Evolutionary conservation across 139 green algal species (phyloP).

Genomic region (Volvox africanus): DNA sequence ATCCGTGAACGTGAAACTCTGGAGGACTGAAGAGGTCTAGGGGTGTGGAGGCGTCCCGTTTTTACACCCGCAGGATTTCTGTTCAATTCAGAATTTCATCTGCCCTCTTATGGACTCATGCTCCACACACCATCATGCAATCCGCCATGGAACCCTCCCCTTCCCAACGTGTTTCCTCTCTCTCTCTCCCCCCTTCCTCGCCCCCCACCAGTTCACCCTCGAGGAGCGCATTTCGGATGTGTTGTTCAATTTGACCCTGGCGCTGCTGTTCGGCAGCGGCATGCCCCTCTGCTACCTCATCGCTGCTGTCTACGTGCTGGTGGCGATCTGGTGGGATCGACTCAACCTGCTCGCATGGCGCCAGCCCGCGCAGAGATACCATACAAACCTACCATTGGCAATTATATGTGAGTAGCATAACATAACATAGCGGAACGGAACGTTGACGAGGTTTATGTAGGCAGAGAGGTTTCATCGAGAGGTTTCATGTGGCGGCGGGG

Average conservation of each 20-base stretch:
- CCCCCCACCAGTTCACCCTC: constrained; percentile 53
- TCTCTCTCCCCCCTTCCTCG: neutral
- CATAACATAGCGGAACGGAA: no score
- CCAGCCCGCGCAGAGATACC: constrained; percentile 56
- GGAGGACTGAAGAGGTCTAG: no score
- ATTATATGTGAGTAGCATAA: constrained; percentile 54
- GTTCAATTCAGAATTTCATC: no score
- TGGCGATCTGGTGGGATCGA: constrained; percentile 48
- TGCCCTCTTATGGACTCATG: no score
- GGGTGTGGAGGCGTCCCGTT: no score
- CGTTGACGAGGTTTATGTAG: no score
- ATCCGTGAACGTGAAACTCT: neutral
- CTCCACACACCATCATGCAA: no score
- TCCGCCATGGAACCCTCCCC: neutral
- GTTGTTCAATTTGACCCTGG: constrained; percentile 63
- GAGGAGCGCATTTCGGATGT: constrained; percentile 58
- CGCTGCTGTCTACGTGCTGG: constrained; percentile 30
- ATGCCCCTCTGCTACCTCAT: constrained; percentile 62
- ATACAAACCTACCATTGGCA: constrained; percentile 43
- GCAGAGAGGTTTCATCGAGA: no score
- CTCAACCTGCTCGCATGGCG: constrained; percentile 30
- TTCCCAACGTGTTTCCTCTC: neutral
- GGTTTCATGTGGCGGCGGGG: no score
- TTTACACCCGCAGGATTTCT: no score
- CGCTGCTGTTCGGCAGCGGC: constrained; percentile 64